Conservation (phyloP, 2,329 filamentous ascomycete genomes). For the Microsporum audouinii region DNA sequence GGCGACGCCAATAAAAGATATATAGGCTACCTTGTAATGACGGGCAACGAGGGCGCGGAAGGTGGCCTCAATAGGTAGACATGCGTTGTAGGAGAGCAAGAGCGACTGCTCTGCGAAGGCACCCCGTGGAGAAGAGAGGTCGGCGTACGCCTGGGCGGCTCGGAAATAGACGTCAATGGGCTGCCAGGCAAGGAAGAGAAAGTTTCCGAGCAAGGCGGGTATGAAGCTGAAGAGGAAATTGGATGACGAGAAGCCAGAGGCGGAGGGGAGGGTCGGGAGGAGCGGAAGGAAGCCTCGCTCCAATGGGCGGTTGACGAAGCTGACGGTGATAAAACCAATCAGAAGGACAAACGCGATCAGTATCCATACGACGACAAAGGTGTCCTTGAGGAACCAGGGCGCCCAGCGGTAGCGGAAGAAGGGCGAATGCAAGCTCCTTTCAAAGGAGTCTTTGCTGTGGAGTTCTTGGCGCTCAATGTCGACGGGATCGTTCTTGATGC, state of each 20-base stretch:
- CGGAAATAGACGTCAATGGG: constrained; percentile 51
- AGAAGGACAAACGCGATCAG: constrained; percentile 51
- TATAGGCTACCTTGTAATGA: constrained; percentile 48
- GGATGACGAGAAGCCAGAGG: constrained; percentile 63
- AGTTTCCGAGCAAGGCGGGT: constrained; percentile 46
- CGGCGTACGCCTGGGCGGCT: constrained; percentile 47
- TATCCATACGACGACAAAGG: constrained; percentile 54
- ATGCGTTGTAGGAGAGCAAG: constrained; percentile 46
- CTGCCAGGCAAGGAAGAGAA: constrained; percentile 49
- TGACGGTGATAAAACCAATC: constrained; percentile 61
- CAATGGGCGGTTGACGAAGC: constrained; percentile 60
- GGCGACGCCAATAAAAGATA: constrained; percentile 44
- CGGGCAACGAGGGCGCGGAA: constrained; percentile 42
- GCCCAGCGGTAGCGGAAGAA: constrained; percentile 54
- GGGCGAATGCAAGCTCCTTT: constrained; percentile 42
- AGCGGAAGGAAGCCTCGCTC: constrained; percentile 59
- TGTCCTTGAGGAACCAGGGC: constrained; percentile 63
- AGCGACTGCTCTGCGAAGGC: constrained; percentile 45
- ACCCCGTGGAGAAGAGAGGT: constrained; percentile 42
- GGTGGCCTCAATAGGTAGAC: constrained; percentile 43
- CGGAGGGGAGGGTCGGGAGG: constrained; percentile 49
- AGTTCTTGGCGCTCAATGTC: constrained; percentile 30
- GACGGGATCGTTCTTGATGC: constrained; percentile 15
- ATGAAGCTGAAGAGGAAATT: constrained; percentile 74
- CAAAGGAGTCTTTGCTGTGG: constrained; percentile 35